Conservation (phyloP, 1,284 basidiomycete genomes). For the Lentinula novae-zelandiae region DNA sequence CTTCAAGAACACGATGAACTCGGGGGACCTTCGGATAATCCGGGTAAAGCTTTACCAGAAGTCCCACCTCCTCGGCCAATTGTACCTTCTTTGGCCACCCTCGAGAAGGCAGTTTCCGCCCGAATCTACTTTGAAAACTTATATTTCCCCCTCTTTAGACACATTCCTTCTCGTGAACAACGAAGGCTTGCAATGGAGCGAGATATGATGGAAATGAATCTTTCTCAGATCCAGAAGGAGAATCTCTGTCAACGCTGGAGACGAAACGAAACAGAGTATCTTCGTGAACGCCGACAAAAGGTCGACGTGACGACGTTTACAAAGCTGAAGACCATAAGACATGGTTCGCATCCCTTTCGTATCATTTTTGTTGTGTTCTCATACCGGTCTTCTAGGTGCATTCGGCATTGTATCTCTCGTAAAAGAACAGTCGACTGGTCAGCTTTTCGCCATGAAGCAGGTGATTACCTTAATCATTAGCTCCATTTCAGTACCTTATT, state of each 20-base stretch:
- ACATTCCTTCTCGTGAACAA: constrained; percentile 82
- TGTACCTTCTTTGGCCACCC: constrained; percentile 81
- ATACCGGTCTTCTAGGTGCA: constrained; percentile 57
- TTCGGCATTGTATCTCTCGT: constrained; percentile 97
- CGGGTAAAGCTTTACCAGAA: constrained; percentile 20
- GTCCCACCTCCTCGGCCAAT: constrained; percentile 45
- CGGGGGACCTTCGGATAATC: constrained; percentile 21
- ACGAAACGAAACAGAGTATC: constrained; percentile 85
- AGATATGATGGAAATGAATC: constrained; percentile 75
- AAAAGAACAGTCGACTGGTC: constrained; percentile 73
- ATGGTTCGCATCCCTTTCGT: constrained; percentile 53
- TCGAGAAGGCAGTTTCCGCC: constrained; percentile 90
- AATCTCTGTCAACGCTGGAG: constrained; percentile 74
- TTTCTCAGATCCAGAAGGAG: constrained; percentile 70
- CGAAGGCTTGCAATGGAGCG: constrained; percentile 82
- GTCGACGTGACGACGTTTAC: constrained; percentile 85
- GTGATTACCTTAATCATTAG: constrained; percentile 36
- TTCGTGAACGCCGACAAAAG: constrained; percentile 79
- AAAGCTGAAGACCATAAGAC: constrained; percentile 93
- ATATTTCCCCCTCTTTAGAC: constrained; percentile 87
- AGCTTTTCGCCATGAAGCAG: constrained; percentile 96
- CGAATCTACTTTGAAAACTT: constrained; percentile 97
- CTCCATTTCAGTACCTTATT: constrained; percentile 14
- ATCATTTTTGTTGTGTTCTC: constrained; percentile 20
- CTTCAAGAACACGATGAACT: constrained; percentile 54